phyloP scores from a whole-genome alignment of 106 monocot genomes.

The Ottelia alismoides region DNA sequence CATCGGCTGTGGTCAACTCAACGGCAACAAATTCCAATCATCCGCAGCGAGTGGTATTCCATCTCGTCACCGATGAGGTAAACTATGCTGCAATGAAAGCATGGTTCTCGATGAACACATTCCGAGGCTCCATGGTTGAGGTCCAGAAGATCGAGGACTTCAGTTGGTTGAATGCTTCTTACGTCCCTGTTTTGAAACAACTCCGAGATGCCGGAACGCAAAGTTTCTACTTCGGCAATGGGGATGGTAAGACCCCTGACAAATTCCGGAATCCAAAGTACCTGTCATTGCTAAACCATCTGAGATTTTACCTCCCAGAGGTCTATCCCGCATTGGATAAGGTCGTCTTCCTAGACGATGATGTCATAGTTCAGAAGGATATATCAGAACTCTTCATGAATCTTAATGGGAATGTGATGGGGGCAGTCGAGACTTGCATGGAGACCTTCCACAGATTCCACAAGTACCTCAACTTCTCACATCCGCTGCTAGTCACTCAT shows the following conservation, averaged over 20 bases:
- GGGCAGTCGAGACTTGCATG: conserved; percentile 82
- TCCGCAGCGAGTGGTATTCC: conserved; percentile 57
- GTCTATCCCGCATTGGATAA: conserved; percentile 56
- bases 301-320: conserved; percentile 80
- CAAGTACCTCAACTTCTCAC: conserved; percentile 66
- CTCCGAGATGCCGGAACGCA: conserved; percentile 57
- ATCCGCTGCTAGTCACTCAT: conserved; percentile 58
- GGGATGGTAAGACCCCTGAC: conserved; percentile 28
- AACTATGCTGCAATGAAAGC: conserved; percentile 63
- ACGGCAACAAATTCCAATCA: conserved; percentile 40
- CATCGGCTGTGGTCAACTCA: conserved; percentile 65
- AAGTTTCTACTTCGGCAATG: conserved; percentile 53
- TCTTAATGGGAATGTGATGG: conserved; percentile 78
- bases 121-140: conserved; percentile 50
- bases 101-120: conserved; percentile 63
- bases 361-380: conserved; percentile 71
- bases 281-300: conserved; percentile 66
- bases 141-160: conserved; percentile 73
- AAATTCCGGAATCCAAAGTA: conserved; percentile 86
- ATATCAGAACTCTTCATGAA: conserved; percentile 42
- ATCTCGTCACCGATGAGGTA: conserved; percentile 68
- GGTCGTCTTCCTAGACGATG: conserved; percentile 72
- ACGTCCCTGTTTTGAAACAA: conserved; percentile 78
- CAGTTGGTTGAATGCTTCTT: conserved; percentile 69
- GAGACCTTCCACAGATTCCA: conserved; percentile 83